Base-by-base conservation (phyloP, 768 basidiomycete genomes). In the Amanita muscaria region DNA sequence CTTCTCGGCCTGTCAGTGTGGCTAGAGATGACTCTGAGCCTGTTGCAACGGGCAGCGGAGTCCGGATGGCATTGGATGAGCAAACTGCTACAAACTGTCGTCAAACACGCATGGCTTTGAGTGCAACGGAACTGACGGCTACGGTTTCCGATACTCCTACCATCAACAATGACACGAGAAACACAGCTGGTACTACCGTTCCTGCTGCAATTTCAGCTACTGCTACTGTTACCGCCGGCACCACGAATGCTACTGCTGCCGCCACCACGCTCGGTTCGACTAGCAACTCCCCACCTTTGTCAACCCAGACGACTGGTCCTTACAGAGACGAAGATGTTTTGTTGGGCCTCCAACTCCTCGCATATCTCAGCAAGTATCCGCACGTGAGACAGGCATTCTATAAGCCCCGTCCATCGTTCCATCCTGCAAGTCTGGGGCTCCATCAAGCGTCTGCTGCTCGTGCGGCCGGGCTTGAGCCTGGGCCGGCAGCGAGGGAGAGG, bases 341-440 rank as follows among this genome's bases (percentile, higher is more conserved):
- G 2, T 76, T 93, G 7, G 79, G 84, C 15, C 66, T 99, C 10
- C 94, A 99, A 60, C 79, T 98, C 2, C 74, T 99, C 1, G 96
- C 96, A 3, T 98, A 99, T 59, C 72, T 98, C 14, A 90, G 86
- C 66, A 98, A 99, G 63, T 98, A 99, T 59, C 92, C 96, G 1
- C 94, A 98, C 60, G 94, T 98, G 3, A 73, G 96, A 8, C 83
- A 92, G 56, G 89, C 92, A 5, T 98, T 99, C 59, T 96, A 98
- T 60, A 88, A 90, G 59, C 83, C 80, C 1, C 73, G 88, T 1
- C 64, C 69, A n/a, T 76, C 79, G n/a, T 89, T 88, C 61, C 86
- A 88, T 54, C 86, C 86, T 0, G 86, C 83, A 7, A 77, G 77
- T 22, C 68, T 74, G 5, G 65, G 65, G 36, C 53, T 72, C 12